phyloP scores from a whole-genome alignment of 1,284 basidiomycete genomes.

The Gymnopus androsaceus region DNA sequence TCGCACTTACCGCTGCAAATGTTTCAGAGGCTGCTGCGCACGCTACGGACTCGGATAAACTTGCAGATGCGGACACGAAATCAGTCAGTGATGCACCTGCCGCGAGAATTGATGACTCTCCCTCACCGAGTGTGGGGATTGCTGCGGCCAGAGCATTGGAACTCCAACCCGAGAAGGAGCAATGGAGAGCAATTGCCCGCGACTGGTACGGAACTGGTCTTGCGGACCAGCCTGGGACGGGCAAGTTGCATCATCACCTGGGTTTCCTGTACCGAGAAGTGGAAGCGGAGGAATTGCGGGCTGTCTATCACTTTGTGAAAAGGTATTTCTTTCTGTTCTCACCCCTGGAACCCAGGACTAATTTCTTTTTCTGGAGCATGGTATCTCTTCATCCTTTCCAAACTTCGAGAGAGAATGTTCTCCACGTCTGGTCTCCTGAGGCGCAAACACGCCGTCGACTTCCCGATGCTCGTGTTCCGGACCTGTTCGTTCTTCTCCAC shows the following conservation, averaged over 20 bases:
- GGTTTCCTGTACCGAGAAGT: conserved; percentile 84
- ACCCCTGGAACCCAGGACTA: not conserved
- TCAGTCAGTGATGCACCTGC: conserved; percentile 55
- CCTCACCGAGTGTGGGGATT: conserved; percentile 80
- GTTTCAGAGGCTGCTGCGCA: conserved; percentile 40
- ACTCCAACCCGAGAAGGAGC: conserved; percentile 87
- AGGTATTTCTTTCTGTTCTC: conserved; percentile 55
- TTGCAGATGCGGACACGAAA: conserved; percentile 29
- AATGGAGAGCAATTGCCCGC: conserved; percentile 86
- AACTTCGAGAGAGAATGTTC: conserved; percentile 84
- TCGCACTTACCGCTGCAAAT: conserved; percentile 50
- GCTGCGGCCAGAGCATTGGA: conserved; percentile 87
- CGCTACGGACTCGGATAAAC: conserved; percentile 25
- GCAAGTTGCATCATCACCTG: conserved; percentile 93
- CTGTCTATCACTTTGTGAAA: conserved; percentile 94
- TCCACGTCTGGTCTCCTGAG: conserved; percentile 80
- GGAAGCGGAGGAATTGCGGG: conserved; percentile 82
- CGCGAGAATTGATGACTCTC: conserved; percentile 64
- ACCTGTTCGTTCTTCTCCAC: conserved; percentile 90
- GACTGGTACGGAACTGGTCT: conserved; percentile 94
- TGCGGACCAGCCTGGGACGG: conserved; percentile 86
- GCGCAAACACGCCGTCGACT: conserved; percentile 72
- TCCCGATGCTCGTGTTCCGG: conserved; percentile 77
- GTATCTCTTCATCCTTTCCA: conserved; percentile 87
- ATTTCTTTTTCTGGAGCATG: conserved; percentile 53